These are phyloP conservation scores for Hygrophila difformis DNA, from an alignment of 257 asterid species.

Conservation along the genomic window DNA sequence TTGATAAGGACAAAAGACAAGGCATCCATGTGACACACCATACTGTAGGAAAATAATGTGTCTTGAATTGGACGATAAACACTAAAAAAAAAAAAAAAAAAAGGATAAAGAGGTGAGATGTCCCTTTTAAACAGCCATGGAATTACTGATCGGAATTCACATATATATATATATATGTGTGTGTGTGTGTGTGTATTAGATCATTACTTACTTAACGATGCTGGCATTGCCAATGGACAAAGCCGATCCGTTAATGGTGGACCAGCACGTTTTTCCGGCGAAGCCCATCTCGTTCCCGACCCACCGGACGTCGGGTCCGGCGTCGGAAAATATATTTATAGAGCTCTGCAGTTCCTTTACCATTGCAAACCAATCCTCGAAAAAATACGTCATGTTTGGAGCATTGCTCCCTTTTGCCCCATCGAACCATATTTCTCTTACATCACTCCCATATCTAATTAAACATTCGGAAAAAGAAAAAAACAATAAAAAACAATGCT, in stretches of 20 bases:
- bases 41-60: too few species aligned
- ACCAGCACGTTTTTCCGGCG: slow-evolving; percentile 85
- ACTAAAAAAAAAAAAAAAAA: too few species aligned
- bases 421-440: slow-evolving; percentile 88
- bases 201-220: slow-evolving; percentile 45
- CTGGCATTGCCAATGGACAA: slow-evolving; percentile 64
- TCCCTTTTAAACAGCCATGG: too few species aligned
- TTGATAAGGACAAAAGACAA: too few species aligned
- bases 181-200: too few species aligned
- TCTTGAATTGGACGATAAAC: too few species aligned
- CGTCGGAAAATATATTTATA: slow-evolving; percentile 88
- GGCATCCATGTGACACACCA: too few species aligned
- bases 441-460: neutral
- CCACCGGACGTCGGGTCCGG: slow-evolving; percentile 92
- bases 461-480: neutral
- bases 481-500: too few species aligned
- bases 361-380: slow-evolving; percentile 80
- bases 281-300: slow-evolving; percentile 79
- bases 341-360: slow-evolving; percentile 76
- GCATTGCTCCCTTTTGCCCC: slow-evolving; percentile 87
- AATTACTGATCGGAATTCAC: too few species aligned
- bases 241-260: slow-evolving; percentile 71
- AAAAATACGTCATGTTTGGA: slow-evolving; percentile 78
- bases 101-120: too few species aligned
- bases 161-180: too few species aligned